Evolutionary conservation across 768 basidiomycete species (phyloP), one percentile per base, ranked within the genome.

Genomic region (Lactarius quietus): DNA sequence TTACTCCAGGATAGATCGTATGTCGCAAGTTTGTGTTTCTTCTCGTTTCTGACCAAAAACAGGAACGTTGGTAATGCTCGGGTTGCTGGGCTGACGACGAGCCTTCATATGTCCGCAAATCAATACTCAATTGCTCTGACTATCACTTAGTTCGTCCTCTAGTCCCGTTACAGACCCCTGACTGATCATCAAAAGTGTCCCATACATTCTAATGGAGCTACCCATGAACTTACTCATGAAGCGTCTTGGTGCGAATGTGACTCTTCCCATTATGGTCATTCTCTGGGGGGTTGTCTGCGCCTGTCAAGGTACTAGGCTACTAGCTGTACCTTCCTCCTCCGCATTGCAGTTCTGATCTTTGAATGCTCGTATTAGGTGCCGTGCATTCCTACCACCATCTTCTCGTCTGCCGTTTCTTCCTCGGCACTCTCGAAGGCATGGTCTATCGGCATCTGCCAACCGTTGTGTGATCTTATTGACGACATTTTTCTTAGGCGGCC

Each of bases 231-330:
- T 87, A 71, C 88, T 20, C 58, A 68, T 20, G 56, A 70, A 80
- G 76, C 59, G 80, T 78, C 71, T 80, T 54, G 82, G 86, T 1
- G 84, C 87, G 1, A 81, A 86, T 20, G 79, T 83, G 62, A 74
- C 83, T 54, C 79, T 87, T 71, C 88, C 89, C 0, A 74, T 82
- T 1, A 83, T 88, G 81, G 74, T 88, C 57, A 80, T 82, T 0
- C 68, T 83, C 0, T 90, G 89, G 88, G 88, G 88, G 18, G 54
- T 88, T 23, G 80, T 86, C 14, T 80, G 82, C 17, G 80, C 84
- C 8, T 75, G 84, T 48, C 87, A 89, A 80, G 86, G 85, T 81
- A 41, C 20, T 3, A 7, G 41, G 86, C 85, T 81, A 41, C 20
- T 3, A 7, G 41, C 57, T 28, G 69, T 69, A 6, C 36, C 29